Evolutionary conservation across 78 protist genomes (phyloP), one percentile per base, ranked within the genome.

Genomic region (Dictyostelium intermedium): DNA sequence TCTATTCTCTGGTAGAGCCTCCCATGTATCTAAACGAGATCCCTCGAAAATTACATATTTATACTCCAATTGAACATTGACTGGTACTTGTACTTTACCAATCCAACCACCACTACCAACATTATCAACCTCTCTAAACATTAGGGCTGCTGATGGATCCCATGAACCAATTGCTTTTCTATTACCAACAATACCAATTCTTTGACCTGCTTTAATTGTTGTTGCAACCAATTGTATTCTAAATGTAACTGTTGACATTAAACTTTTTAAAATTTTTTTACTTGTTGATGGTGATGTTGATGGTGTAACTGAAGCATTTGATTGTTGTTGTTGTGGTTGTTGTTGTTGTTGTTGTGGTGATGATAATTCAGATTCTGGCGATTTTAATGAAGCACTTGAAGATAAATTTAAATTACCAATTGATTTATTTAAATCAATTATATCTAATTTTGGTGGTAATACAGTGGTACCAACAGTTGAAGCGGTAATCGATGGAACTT

Each of bases 1-100:
- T 70, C 94, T 78, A 69, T 89, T 89, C 41, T 78, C 94, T 43
- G 94, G 94, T n/a, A 89, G 37, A 3, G 94, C 60, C n/a, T 89
- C 94, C 94, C 94, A 89, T 20, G 53, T 47, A 60, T 89, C 94
- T 53, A 89, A 66, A 41, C 94, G 61, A 45, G 53, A 63, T 1
- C 87, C 94, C 30, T 78, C 83, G 39, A 83, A 89, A 14, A 89
- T 80, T 35, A 89, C 77, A 45, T 89, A 89, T 70, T 89, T 89
- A 50, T 89, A 89, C 13, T 89, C 94, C 8, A 89, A n/a, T 72
- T 78, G 87, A 23, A 89, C 94, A n/a, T 78, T 80, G 0, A 83
- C 84, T 50, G 94, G 94, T 6, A 89, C 83, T 18, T 74, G 61
- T 47, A 83, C 94, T 63, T 80, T 89, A 35, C 94, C 94, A 45